These are phyloP conservation scores for Sutorius eximius DNA, from an alignment of 1,284 basidiomycete species.

Conservation along the genomic window DNA sequence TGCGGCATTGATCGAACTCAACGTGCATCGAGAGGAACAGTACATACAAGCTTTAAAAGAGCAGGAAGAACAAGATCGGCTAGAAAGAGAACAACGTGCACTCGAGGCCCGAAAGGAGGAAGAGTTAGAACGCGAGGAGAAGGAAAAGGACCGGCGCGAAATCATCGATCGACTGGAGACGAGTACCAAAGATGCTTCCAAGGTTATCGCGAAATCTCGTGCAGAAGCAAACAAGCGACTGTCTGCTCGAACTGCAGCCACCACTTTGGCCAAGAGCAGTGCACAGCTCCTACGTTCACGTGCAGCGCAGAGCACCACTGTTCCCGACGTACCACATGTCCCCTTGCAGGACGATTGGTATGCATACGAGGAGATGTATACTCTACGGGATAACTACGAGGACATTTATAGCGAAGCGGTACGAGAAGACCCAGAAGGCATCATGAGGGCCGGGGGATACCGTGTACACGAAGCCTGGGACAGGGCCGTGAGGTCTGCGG, in stretches of 20 bases:
- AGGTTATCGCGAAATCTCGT: conserved; percentile 69
- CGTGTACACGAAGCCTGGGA: conserved; percentile 84
- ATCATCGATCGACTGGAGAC: conserved; percentile 81
- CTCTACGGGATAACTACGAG: conserved; percentile 56
- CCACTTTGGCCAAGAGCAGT: conserved; percentile 45
- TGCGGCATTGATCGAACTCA: conserved; percentile 75
- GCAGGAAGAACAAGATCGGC: conserved; percentile 71
- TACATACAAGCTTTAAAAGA: conserved; percentile 69
- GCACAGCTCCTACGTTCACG: conserved; percentile 56
- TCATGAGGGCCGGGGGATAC: conserved; percentile 85
- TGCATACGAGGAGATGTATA: conserved; percentile 69
- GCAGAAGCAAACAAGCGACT: conserved; percentile 60
- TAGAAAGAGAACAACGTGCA: conserved; percentile 72
- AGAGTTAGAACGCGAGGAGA: conserved; percentile 74
- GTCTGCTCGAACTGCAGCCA: conserved; percentile 52
- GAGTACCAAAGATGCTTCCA: conserved; percentile 65
- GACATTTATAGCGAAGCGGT: conserved; percentile 76
- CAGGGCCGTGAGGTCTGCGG: conserved; percentile 73
- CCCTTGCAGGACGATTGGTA: conserved; percentile 75
- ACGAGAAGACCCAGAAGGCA: conserved; percentile 72
- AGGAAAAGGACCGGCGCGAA: conserved; percentile 70
- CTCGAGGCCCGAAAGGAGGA: conserved; percentile 67
- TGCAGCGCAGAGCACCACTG: conserved; percentile 54
- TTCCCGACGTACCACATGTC: conserved; percentile 76
- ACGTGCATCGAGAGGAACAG: conserved; percentile 74